Base-by-base conservation (phyloP, 2,329 filamentous ascomycete species). In the Penicillium sp. region DNA sequence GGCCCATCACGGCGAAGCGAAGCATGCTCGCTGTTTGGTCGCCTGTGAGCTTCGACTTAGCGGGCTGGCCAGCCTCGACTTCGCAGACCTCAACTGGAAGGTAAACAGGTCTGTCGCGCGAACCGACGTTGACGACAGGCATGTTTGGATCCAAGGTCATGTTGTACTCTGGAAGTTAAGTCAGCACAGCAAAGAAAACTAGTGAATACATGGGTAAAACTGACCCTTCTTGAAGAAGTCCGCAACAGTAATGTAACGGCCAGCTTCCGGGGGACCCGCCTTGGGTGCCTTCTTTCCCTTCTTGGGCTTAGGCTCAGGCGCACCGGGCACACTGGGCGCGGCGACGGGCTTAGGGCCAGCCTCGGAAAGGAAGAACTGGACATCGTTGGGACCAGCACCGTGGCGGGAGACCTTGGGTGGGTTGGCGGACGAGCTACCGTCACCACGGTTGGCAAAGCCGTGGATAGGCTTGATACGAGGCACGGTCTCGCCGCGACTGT, bases 21-120 rank as follows among this genome's bases (percentile, higher is more conserved):
- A 92, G 82, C 88, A 93, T 91, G 0, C 72, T 61, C 0, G 78
- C 75, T 0, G 86, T 87, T 62, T 92, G 86, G 0, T 75, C 67
- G 0, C 77, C 72, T 0, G 66, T 76, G 13, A 91, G 73, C 59
- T 83, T 82, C 3, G 78, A 71, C 33, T 79, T 80, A 18, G 83
- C 76, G 0, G 79, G 67, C 61, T 93, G 88, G 0, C 86, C 87
- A 1, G 80, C 75, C 8, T 82, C 63, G 2, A 93, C 77, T 3
- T 72, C 67, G 54, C 87, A 83, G 5, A 83, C 72, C 64, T 91
- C 86, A 0, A 81, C 79, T 0, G 87, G 86, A 31, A 88, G 68
- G 57, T 86, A 89, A 0, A 74, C 75, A 0, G 86, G 84, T 10
- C 77, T 79, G 0, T 73, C 67, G 0, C 62, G 60, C 10, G 68